Evolutionary conservation across 306 rosid species (phyloP).

Genomic region (Hippophae rhamnoides): DNA sequence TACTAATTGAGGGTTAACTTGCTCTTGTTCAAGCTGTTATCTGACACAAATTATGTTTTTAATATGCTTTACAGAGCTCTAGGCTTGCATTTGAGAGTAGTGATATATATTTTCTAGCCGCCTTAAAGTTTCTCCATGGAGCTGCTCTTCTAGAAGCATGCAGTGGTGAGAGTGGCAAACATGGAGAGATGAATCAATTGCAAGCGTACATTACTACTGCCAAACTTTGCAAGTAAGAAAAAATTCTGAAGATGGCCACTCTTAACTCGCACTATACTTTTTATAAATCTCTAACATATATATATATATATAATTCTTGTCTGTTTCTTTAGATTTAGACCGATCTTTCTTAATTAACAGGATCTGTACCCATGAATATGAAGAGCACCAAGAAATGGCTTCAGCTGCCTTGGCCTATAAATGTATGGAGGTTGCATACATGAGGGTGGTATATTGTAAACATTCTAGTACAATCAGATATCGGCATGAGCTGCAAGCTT

Average conservation of each 20-base stretch:
- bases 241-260: not conserved
- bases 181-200: slow-evolving; percentile 50
- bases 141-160: slow-evolving; percentile 51
- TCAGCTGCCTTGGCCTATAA: slow-evolving; percentile 83
- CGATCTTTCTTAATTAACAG: slow-evolving; percentile 30
- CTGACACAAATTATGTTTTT: slow-evolving; percentile 12
- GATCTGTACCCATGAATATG: slow-evolving; percentile 66
- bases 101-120: slow-evolving; percentile 77
- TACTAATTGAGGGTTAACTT: slow-evolving; percentile 15
- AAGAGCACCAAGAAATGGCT: slow-evolving; percentile 55
- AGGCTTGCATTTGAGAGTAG: slow-evolving; percentile 69
- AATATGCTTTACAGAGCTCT: slow-evolving; percentile 33
- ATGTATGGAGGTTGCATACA: slow-evolving; percentile 81
- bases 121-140: slow-evolving; percentile 79
- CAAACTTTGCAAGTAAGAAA: slow-evolving; percentile 61
- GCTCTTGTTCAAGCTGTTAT: slow-evolving; percentile 5
- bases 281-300: slow-evolving; percentile 6
- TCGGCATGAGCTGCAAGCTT: slow-evolving; percentile 52
- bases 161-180: slow-evolving; percentile 42
- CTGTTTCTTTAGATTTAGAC: slow-evolving; percentile 7
- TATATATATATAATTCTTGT: not conserved
- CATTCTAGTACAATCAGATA: slow-evolving; percentile 38
- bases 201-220: slow-evolving; percentile 57
- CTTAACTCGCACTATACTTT: not conserved
- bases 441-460: slow-evolving; percentile 61